Evolutionary conservation across 1,139 yeast species (phyloP), one percentile per base, ranked within the genome.

Genomic region (Wickerhamiella pararugosa): DNA sequence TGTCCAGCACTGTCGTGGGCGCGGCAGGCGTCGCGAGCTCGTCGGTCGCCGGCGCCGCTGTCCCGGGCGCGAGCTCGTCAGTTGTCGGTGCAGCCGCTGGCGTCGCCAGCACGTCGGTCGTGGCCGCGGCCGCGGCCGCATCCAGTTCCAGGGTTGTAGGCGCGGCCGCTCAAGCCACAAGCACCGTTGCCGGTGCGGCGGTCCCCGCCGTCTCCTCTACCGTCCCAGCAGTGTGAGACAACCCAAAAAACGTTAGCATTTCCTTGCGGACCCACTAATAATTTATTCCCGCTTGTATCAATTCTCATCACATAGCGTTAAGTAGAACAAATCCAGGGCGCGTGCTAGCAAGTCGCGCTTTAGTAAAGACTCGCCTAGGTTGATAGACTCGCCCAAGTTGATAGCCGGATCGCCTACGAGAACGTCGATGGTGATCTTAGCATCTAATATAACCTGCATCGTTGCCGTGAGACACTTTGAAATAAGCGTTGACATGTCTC

Each of bases 111-210:
- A 36, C 44, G 8, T 21, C 41, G 7, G 36, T 41, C 25, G 45
- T 38, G 7, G 44, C 40, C 8, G 37, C 37, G n/a, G 44, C 41
- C 6, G 34, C 29, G 2, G 34, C 34, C 7, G 29, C 10, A 1
- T 7, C 28, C 11, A 15, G 32, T 25, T 32, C 43, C 10, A 39
- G 43, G 15, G 25, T 35, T 7, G 32, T 37, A 8, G 40, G 32
- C 28, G 41, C 42, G 21, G 42, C 40, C 26, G 46, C 43, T 8
- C 43, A 37, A 9, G 34, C 41, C n/a, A 36, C 47, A 8, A 21
- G 29, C 35, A n/a, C 43, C 33, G 34, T 32, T 2, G 43, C 25
- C 15, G 37, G 32, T 29, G 28, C 45, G 8, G 29, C 45, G 6
- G 32, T 39, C 10, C 29, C 37, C 4, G 32, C 39, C n/a, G 34